Base-by-base conservation (phyloP, 2,329 filamentous ascomycete species). In the Calonectria ilicicola region DNA sequence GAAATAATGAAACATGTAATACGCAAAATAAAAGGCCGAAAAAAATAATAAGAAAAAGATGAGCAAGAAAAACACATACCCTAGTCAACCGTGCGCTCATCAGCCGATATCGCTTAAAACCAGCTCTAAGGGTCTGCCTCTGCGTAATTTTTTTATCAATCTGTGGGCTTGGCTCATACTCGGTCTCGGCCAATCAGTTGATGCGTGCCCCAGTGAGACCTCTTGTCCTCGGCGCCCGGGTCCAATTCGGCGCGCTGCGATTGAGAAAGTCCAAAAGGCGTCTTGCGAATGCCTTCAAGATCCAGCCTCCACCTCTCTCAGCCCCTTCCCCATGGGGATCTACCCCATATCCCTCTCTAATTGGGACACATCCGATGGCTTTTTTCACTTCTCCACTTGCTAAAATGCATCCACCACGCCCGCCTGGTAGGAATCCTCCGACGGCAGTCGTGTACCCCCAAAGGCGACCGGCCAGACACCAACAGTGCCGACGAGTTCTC, bases 221-320 rank as follows among this genome's bases (percentile, higher is more conserved):
- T 15, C 9, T 5, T 27, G 38, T 32, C 23, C 38, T n/a, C 38
- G 15, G 58, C 26, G 38, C 58, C 29, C 10, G 40, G 58, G 58
- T 46, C 27, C 29, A 26, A 5, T 62, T 14, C 46, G 40, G 38
- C n/a, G 64, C 35, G 9, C 23, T 23, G 53, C 35, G 14, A 21
- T 35, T 35, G 53, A 23, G 32, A 40, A 19, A 19, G n/a, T n/a
- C n/a, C n/a, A n/a, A n/a, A n/a, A n/a, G n/a, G n/a, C n/a, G n/a
- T n/a, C n/a, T 17, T 67, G 65, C 15, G 65, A 67, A 67, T 67
- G 53, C 53, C 51, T 19, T 67, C 65, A 62, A 62, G 10, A 42
- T 51, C 17, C 40, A 14, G 26, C 32, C 23, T 42, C 64, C 35
- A 44, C 64, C 47, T 53, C 35, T 5, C 21, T 23, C 21, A 32